These are phyloP conservation scores for Mycosarcoma mackinlayi DNA, from an alignment of 1,284 basidiomycete genomes.

Conservation along the genomic window DNA sequence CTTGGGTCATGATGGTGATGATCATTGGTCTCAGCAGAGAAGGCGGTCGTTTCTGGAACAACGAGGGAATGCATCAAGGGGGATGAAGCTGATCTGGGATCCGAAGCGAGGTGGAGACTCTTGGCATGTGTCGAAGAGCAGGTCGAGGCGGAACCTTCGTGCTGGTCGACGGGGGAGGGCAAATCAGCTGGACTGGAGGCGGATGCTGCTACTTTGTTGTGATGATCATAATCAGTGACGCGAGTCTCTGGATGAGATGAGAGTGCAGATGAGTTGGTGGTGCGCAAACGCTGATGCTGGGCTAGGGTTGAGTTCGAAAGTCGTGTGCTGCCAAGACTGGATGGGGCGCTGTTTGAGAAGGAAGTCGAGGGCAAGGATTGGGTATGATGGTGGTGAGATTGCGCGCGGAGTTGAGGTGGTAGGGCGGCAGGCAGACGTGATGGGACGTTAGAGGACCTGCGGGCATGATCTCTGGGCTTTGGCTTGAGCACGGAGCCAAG, in stretches of 20 bases:
- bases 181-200: too few relatives aligned
- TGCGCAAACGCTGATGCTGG: not conserved
- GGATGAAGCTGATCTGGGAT: not conserved
- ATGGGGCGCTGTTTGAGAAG: not conserved
- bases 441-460: not conserved
- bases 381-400: conserved; percentile 12
- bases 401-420: conserved; percentile 2
- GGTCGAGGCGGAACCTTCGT: conserved; percentile 18
- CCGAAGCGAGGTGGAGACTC: conserved; percentile 10
- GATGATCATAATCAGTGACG: too few relatives aligned
- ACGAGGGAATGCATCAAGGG: conserved; percentile 4
- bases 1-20: too few relatives aligned
- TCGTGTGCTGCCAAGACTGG: not conserved
- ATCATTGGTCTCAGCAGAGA: not conserved
- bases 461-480: conserved; percentile 13
- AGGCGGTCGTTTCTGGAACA: not conserved
- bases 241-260: not conserved
- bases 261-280: too few relatives aligned
- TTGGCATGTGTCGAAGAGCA: conserved; percentile 18
- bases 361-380: conserved; percentile 8
- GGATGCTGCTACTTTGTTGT: too few relatives aligned
- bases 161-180: conserved; percentile 10
- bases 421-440: not conserved
- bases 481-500: conserved; percentile 36
- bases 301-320: not conserved